phyloP scores from a whole-genome alignment of 345 rosid species.

The Erysimum cheiranthoides region DNA sequence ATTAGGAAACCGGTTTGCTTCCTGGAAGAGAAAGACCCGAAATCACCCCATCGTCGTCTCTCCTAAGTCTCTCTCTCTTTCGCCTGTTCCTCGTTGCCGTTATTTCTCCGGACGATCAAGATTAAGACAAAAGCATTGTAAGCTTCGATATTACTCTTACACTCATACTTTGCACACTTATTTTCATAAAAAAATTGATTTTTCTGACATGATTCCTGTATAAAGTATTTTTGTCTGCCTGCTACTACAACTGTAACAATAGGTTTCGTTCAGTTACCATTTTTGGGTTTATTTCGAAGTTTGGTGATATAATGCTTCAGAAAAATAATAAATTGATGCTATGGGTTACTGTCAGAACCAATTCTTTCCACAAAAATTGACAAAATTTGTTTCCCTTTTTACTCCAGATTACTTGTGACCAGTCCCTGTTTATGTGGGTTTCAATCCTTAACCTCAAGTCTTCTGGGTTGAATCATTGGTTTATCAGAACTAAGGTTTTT shows the following conservation, averaged over 20 bases:
- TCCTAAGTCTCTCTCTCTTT: neutral
- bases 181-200: no score
- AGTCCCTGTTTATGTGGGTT: slow-evolving; percentile 42
- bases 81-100: neutral
- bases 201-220: no score
- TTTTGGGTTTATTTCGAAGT: no score
- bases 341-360: neutral
- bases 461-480: slow-evolving; percentile 29
- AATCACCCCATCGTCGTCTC: neutral
- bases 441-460: slow-evolving; percentile 34
- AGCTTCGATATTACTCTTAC: neutral
- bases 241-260: no score
- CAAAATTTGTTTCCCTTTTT: neutral
- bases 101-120: slow-evolving; percentile 3
- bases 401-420: slow-evolving; percentile 29
- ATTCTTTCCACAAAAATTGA: slow-evolving; percentile 1
- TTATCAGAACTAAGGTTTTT: slow-evolving; percentile 33
- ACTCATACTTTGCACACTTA: no score
- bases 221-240: no score
- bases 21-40: neutral
- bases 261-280: no score
- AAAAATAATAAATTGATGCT: neutral
- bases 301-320: neutral
- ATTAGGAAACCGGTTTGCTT: neutral
- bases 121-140: neutral